Conservation (phyloP, 2,329 filamentous ascomycete species). For the Aspergillus arachidicola region DNA sequence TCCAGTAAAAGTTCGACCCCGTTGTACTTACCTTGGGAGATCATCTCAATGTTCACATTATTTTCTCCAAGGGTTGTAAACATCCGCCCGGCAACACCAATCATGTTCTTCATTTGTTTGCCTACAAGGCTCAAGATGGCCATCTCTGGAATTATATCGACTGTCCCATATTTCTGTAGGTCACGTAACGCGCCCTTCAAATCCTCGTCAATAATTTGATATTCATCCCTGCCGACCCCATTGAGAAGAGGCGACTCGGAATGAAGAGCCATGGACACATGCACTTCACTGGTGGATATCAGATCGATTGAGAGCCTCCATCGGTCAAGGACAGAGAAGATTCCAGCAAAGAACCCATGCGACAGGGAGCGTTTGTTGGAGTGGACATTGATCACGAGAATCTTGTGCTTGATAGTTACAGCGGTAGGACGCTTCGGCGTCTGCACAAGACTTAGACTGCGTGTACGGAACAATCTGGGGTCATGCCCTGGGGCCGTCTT, state of each 20-base stretch:
- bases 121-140: conserved; percentile 94
- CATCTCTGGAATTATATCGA: conserved; percentile 89
- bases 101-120: conserved; percentile 96
- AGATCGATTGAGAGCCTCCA: conserved; percentile 90
- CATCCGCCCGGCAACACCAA: conserved; percentile 90
- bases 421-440: conserved; percentile 78
- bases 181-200: conserved; percentile 68
- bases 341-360: conserved; percentile 91
- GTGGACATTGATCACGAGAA: conserved; percentile 96
- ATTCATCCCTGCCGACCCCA: conserved; percentile 50
- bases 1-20: conserved; percentile 2
- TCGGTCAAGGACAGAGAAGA: conserved; percentile 87
- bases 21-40: conserved; percentile 79
- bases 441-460: conserved; percentile 51
- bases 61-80: conserved; percentile 92
- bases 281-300: conserved; percentile 94
- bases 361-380: conserved; percentile 95
- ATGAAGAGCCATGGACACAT: conserved; percentile 96
- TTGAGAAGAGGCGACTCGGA: conserved; percentile 64
- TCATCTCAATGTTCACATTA: conserved; percentile 98
- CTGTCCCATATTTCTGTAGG: conserved; percentile 78
- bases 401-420: conserved; percentile 96
- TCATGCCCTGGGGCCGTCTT: conserved; percentile 58
- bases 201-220: conserved; percentile 63
- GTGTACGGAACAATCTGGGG: conserved; percentile 54